Percentiles rank a stretch among this genome's conserved stretches.
Evolutionary conservation across 139 green algal genomes (phyloP).

Genomic region (Tetraselmis striata): DNA sequence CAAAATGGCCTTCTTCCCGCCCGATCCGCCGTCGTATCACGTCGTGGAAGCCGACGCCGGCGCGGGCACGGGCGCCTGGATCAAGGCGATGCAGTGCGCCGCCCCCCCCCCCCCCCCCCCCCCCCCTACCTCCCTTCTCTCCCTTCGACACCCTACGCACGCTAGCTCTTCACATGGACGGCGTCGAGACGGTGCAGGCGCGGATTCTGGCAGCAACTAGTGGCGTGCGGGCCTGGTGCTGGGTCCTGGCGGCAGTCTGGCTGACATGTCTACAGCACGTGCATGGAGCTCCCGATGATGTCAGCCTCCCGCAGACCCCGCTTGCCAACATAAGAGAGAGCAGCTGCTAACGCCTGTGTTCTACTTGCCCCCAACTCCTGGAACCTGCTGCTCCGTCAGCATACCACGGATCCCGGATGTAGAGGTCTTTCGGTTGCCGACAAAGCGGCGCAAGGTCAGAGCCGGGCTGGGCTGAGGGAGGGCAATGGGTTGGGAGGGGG

Average conservation of each 20-base stretch:
- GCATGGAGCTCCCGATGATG: slow-evolving; percentile 5
- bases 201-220: too few relatives aligned
- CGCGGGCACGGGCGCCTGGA: slow-evolving; percentile 41
- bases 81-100: slow-evolving; percentile 38
- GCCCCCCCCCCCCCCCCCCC: not conserved
- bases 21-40: slow-evolving; percentile 61
- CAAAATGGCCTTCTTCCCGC: slow-evolving; percentile 76
- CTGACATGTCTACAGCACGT: not conserved
- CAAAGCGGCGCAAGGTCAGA: not conserved
- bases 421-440: slow-evolving; percentile 30
- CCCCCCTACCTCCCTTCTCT: not conserved
- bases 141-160: not conserved
- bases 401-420: slow-evolving; percentile 23
- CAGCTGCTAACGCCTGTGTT: too few relatives aligned
- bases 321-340: not conserved
- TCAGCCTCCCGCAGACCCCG: not conserved
- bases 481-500: too few relatives aligned
- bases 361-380: too few relatives aligned
- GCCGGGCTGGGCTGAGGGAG: too few relatives aligned
- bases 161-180: not conserved
- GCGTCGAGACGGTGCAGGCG: too few relatives aligned
- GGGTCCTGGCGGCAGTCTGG: not conserved
- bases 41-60: slow-evolving; percentile 51
- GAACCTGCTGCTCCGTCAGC: slow-evolving; percentile 13
- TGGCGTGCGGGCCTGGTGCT: too few relatives aligned